Evolutionary conservation across 345 rosid species (phyloP), one percentile per base, ranked within the genome.

Genomic region (Eucalyptus rudis): DNA sequence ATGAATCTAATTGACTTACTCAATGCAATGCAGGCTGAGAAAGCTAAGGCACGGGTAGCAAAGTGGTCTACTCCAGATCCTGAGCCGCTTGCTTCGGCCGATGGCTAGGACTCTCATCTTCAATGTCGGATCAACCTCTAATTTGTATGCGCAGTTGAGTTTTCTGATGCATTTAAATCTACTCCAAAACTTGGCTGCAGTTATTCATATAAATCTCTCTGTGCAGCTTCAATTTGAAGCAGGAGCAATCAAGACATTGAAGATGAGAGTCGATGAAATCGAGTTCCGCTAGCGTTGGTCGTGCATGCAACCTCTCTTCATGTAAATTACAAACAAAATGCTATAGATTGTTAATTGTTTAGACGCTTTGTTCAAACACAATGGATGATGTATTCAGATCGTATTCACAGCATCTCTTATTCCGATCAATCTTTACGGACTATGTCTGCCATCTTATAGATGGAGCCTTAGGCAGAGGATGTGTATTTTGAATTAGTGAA

Each of bases 1-100:
- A 25, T 25, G 66, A 59, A 25, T 11, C 66, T 59, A 12, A 54
- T 24, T 7, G 24, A 52, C 87, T 31, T 86, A 58, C 2, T 33
- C 59, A 1, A 54, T 54, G 27, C 52, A 27, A 59, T 90, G 90
- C 88, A 89, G 92, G 92, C 92, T 19, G 90, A 90, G 86, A 91
- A 90, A 36, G 94, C 92, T 51, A 56, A 85, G 24, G 59, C 15
- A n/a, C 88, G 92, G 7, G 88, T 90, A 2, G 86, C 87, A 16
- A 90, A 71, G 59, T 92, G 92, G 92, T 91, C 91, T 36, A 24
- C 71, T 40, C 76, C 87, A 59, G 66, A 59, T 25, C 66, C 15
- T 10, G n/a, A 59, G 66, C 14, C 66, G 7, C 66, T 25, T 59
- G 66, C 66, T 59, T 27, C 31, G n/a, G 66, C 66, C 66, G 4